Evolutionary conservation across 768 basidiomycete genomes (phyloP).

Genomic region (Amylocystis lapponica): DNA sequence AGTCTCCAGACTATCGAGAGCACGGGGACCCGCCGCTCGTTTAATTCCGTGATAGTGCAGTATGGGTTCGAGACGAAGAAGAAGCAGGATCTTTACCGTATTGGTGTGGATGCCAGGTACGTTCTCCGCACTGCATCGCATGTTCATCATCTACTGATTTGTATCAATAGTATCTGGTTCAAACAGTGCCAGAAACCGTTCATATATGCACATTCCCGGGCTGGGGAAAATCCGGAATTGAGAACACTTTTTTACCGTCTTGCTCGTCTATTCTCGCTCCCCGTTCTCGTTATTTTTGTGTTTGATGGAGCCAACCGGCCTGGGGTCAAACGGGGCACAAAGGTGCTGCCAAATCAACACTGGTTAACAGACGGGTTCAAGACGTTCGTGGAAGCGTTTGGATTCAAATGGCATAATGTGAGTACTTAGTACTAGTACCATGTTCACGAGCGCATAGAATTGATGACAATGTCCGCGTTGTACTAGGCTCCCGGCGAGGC

Average conservation of each 20-base stretch:
- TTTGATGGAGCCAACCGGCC: slow-evolving; percentile 46
- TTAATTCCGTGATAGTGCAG: too few relatives aligned
- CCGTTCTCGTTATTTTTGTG: slow-evolving; percentile 39
- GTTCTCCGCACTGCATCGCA: too few relatives aligned
- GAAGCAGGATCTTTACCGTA: too few relatives aligned
- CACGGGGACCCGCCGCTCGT: too few relatives aligned
- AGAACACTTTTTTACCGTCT: slow-evolving; percentile 39
- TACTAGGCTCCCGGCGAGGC: slow-evolving; percentile 1
- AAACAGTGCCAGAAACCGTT: background rate
- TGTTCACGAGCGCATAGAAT: background rate
- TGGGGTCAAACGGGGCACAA: slow-evolving; percentile 32
- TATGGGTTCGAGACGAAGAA: too few relatives aligned
- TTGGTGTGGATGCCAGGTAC: too few relatives aligned
- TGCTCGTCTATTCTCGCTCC: slow-evolving; percentile 28
- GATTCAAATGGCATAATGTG: slow-evolving; percentile 30
- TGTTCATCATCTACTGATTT: too few relatives aligned
- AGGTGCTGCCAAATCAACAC: slow-evolving; percentile 24
- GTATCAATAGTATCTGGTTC: background rate
- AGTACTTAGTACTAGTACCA: background rate
- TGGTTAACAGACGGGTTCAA: slow-evolving; percentile 21
- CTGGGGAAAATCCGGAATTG: slow-evolving; percentile 40
- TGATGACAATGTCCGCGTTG: too few relatives aligned
- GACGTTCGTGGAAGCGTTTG: slow-evolving; percentile 35
- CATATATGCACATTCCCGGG: slow-evolving; percentile 15
- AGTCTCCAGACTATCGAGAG: too few relatives aligned